Evolutionary conservation across 306 rosid species (phyloP).

Genomic region (Vigna unguiculata): DNA sequence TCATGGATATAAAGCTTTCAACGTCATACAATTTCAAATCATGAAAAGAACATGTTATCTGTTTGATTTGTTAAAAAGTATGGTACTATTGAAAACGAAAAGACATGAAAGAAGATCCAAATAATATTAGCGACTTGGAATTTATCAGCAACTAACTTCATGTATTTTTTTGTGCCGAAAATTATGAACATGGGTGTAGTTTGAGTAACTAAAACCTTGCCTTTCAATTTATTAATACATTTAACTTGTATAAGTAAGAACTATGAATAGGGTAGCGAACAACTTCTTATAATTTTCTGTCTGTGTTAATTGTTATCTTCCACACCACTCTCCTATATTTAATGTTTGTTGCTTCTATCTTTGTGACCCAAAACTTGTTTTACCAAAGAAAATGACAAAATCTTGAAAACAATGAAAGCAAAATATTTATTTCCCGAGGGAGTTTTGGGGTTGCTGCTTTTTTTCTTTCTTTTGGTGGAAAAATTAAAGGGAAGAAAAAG

Average conservation of each 20-base stretch:
- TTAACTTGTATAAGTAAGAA: conserved; percentile 23
- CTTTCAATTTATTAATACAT: not conserved
- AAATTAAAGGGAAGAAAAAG: conserved; percentile 31
- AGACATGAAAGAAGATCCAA: not conserved
- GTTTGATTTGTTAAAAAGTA: too few species aligned
- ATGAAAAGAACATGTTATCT: too few species aligned
- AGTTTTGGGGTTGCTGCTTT: conserved; percentile 49
- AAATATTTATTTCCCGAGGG: conserved; percentile 54
- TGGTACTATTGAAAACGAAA: too few species aligned
- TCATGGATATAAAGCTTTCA: too few species aligned
- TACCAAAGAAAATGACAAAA: conserved; percentile 60
- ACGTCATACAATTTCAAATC: too few species aligned
- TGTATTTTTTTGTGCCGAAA: not conserved
- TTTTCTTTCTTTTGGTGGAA: conserved; percentile 52
- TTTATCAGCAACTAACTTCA: not conserved
- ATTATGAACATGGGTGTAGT: not conserved
- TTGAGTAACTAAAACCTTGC: not conserved
- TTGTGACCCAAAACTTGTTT: conserved; percentile 48
- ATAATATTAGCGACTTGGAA: not conserved
- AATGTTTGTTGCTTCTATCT: conserved; percentile 13
- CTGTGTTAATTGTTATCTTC: not conserved
- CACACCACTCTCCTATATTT: not conserved
- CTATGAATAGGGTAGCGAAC: not conserved
- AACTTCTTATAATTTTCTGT: too few species aligned
- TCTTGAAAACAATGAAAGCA: conserved; percentile 60